phyloP scores from a whole-genome alignment of 192 early-diverging fungal genomes.

The Coemansia sp. region DNA sequence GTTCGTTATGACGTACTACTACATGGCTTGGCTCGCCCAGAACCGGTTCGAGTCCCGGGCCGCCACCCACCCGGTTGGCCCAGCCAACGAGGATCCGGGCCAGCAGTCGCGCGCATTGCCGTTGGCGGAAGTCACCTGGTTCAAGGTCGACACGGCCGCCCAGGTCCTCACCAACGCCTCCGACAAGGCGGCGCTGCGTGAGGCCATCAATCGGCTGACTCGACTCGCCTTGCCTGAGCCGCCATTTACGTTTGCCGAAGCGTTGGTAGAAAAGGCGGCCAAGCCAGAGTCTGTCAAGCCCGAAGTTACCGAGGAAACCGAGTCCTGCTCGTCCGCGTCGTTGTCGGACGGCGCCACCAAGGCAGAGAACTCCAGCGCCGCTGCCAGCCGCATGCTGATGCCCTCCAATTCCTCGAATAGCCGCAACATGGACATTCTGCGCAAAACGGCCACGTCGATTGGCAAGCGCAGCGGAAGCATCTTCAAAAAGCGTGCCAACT shows the following conservation, averaged over 20 bases:
- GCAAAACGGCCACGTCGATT: conserved; percentile 41
- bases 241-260: conserved; percentile 9
- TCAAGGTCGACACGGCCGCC: conserved; percentile 50
- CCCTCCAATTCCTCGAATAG: background rate
- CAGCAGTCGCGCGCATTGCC: conserved; percentile 10
- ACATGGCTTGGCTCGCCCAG: conserved; percentile 45
- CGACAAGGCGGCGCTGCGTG: conserved; percentile 36
- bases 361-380: conserved; percentile 10
- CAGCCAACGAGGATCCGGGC: background rate
- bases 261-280: background rate
- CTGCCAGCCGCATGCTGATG: background rate
- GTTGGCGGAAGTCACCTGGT: conserved; percentile 48
- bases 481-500: conserved; percentile 12
- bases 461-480: conserved; percentile 33
- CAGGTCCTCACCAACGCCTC: conserved; percentile 48
- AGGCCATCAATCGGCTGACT: conserved; percentile 40
- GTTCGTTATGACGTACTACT: conserved; percentile 46
- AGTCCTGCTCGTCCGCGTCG: conserved; percentile 12
- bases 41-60: conserved; percentile 36
- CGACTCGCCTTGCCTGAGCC: conserved; percentile 14
- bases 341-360: conserved; percentile 33
- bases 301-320: background rate
- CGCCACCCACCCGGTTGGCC: conserved; percentile 35
- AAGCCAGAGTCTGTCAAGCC: background rate
- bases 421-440: conserved; percentile 41